Conservation (phyloP, 306 rosid genomes). For the Alnus rubra region DNA sequence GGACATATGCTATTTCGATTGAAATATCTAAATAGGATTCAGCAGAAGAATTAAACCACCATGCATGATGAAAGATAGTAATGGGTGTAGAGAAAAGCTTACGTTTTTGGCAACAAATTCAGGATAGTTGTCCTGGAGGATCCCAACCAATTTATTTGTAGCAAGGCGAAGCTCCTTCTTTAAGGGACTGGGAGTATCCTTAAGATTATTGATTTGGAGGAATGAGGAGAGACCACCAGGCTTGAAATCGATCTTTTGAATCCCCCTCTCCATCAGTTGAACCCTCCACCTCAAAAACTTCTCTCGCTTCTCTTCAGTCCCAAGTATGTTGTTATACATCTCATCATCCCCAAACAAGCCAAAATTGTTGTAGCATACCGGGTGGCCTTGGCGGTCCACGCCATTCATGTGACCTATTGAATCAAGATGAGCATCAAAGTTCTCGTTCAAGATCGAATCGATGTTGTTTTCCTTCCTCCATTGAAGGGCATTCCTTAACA, state of each 20-base stretch:
- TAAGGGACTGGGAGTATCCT: constrained; percentile 45
- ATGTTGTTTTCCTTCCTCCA: constrained; percentile 52
- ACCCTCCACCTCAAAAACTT: constrained; percentile 56
- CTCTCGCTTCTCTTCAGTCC: constrained; percentile 35
- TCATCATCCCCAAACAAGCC: constrained; percentile 44
- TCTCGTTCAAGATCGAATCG: constrained; percentile 42
- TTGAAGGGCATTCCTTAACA: constrained; percentile 48
- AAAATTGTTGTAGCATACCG: constrained; percentile 49
- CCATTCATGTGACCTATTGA: constrained; percentile 38
- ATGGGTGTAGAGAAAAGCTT: constrained; percentile 1
- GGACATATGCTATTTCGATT: too few relatives aligned
- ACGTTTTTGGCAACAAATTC: constrained; percentile 57
- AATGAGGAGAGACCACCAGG: constrained; percentile 52
- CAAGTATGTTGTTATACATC: constrained; percentile 40
- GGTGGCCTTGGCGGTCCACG: constrained; percentile 48
- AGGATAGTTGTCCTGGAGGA: constrained; percentile 57
- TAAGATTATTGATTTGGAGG: constrained; percentile 53
- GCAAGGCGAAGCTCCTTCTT: constrained; percentile 49
- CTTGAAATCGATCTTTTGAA: constrained; percentile 45
- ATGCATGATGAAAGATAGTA: too few relatives aligned
- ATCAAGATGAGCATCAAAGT: constrained; percentile 30
- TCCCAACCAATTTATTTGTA: constrained; percentile 34
- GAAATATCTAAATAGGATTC: too few relatives aligned
- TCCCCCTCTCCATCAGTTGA: constrained; percentile 51
- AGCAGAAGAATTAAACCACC: too few relatives aligned